Base-by-base conservation (phyloP, 441 rosid genomes). In the Euphorbia schlechtendalii region DNA sequence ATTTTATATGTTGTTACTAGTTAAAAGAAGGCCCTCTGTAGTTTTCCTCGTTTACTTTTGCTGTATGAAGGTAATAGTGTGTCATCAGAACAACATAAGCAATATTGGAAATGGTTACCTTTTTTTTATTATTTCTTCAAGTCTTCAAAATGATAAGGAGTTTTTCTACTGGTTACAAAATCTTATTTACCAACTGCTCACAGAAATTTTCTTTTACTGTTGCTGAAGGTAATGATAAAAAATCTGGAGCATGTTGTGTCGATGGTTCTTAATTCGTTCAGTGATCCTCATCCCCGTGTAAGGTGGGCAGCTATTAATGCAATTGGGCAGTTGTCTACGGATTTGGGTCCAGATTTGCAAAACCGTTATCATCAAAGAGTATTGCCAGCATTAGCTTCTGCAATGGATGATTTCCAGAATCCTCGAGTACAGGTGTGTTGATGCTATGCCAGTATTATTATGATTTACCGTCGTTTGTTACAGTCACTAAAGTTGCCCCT, bases 281-380 rank as follows among this genome's bases (percentile, higher is more conserved):
- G 74, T 56, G 87, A 88, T 74, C 86, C 89, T 18, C 97, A 93
- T 69, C 89, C 99, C 13, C 91, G 96, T 21, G 92, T 86, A 32
- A 87, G 96, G 57, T 88, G 98, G 98, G 98, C 96, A 61, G 99
- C 99, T 41, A 86, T 94, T 48, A 84, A 91, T 75, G 98, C 98
- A 17, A 82, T 87, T 61, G 96, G 99, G 59, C 96, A 87, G 72
- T 71, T 87, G 82, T 94, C 96, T 43, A 86, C 98, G 0, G 99
- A 94, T 78, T 78, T 94, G 80, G 98, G 96, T 73, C 98, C 96
- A 32, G 98, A 89, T 80, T 81, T 89, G 92, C 99, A 86, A 80
- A 93, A 86, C 55, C 96, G 84, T 54, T 86, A 86, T 69, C 96
- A 94, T 67, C 85, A 74, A 38, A 78, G 79, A 20, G 95, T 91